Conservation (phyloP, 805 yeast species). For the Lipomyces spencermartinsiae region DNA sequence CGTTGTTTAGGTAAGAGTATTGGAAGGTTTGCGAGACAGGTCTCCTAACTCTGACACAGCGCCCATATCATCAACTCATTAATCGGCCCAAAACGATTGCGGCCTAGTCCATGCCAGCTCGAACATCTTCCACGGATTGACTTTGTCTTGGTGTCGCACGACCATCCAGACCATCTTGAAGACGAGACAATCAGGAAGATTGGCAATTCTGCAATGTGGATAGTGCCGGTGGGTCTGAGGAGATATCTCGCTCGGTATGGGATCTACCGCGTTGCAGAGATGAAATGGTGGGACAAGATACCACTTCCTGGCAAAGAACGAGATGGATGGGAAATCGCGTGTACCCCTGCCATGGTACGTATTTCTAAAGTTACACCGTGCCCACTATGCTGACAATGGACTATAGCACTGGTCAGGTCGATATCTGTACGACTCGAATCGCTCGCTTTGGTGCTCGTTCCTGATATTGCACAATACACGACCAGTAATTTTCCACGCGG, state of each 20-base stretch:
- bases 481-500: conserved; percentile 86
- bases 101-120: conserved; percentile 72
- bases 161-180: conserved; percentile 95
- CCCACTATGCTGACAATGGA: neutral
- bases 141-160: conserved; percentile 82
- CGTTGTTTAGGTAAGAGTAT: conserved; percentile 58
- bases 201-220: conserved; percentile 75
- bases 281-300: conserved; percentile 91
- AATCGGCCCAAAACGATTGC: conserved; percentile 85
- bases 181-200: conserved; percentile 57
- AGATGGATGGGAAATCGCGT: conserved; percentile 75
- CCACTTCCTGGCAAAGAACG: conserved; percentile 49
- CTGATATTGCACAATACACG: conserved; percentile 67
- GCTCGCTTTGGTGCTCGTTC: conserved; percentile 88
- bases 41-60: conserved; percentile 37
- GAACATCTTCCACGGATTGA: conserved; percentile 71
- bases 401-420: conserved; percentile 95
- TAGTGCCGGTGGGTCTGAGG: conserved; percentile 83
- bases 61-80: conserved; percentile 65
- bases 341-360: conserved; percentile 73
- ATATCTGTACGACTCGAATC: conserved; percentile 76
- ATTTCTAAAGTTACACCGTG: neutral
- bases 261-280: conserved; percentile 66
- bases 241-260: conserved; percentile 64
- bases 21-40: neutral